Evolutionary conservation across 257 asterid species (phyloP).

Genomic region (Solanum rostratum): DNA sequence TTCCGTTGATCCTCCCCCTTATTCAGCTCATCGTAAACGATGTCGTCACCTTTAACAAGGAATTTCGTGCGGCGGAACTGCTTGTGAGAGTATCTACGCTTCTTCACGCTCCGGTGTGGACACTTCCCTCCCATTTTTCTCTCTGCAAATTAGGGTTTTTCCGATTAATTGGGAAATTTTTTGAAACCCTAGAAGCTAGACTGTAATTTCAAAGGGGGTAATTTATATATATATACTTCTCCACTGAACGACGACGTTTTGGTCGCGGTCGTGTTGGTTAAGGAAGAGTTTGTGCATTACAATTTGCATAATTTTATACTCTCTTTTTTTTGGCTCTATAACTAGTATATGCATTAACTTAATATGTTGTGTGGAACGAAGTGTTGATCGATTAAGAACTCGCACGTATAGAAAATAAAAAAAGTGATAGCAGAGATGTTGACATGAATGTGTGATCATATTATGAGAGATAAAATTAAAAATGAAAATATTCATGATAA

Average conservation of each 20-base stretch:
- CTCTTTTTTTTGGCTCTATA: rapidly evolving
- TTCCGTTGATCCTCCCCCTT: constrained; percentile 30
- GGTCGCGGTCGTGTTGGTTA: background rate
- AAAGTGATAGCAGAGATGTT: background rate
- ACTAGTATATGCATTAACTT: no score
- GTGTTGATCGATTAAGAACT: background rate
- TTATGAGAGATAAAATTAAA: background rate
- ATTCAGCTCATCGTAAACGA: constrained; percentile 65
- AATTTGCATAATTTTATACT: no score
- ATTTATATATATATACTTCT: background rate
- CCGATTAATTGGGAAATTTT: background rate
- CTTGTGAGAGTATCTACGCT: constrained; percentile 66
- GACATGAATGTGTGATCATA: background rate
- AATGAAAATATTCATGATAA: background rate
- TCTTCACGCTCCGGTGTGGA: constrained; percentile 66
- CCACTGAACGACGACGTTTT: background rate
- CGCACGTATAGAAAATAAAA: background rate
- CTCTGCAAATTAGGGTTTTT: constrained; percentile 6
- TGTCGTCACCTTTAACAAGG: constrained; percentile 59
- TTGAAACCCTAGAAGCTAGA: constrained; percentile 33
- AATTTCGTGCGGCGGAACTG: constrained; percentile 50
- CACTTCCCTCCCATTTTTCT: constrained; percentile 89
- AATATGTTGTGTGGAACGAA: background rate
- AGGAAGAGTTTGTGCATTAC: background rate
- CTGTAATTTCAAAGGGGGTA: background rate